Base-by-base conservation (phyloP, 257 asterid species). In the Handroanthus guayacan region DNA sequence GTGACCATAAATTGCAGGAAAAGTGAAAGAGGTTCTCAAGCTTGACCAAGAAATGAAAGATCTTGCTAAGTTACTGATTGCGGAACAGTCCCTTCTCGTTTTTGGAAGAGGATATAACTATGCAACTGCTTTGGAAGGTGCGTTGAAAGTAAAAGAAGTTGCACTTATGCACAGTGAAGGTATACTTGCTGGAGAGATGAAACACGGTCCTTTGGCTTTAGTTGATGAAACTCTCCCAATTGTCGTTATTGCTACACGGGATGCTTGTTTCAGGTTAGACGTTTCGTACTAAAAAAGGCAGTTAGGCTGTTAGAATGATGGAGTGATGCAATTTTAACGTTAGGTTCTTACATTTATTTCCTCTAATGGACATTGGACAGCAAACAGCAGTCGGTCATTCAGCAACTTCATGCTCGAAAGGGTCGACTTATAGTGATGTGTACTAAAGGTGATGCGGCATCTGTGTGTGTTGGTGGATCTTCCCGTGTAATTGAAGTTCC, bases 131-230 rank as follows among this genome's bases (percentile, higher is more conserved):
- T 74, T 95, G 79, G 99, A 95, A 87, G 99, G 99, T 48, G 99
- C 99, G 51, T 70, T 95, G 89, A 95, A 95, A 90, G 99, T 95
- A 64, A 92, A 95, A 85, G 99, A 95, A 89, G 99, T 95, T 64
- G 86, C 99, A 41, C 97, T 95, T 39, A 95, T 95, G 99, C 99
- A 95, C 81, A 95, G 99, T 76, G 98, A 92, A 86, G 99, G 99
- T 72, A 93, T 95, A 82, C 97, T 95, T 77, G 98, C 98, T 39
- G 99, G 99, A 62, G 99, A 95, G 86, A 95, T 95, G 99, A 95
- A 95, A 79, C 99, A 95, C 41, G 99, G 99, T 13, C 99, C 98
- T 34, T 83, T 95, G 86, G 99, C 99, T 81, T 82, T 95, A 80
- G 99, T 95, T 6, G 99, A 95, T 69, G 97, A 95, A 62, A 95